Conservation (phyloP, 805 yeast genomes). For the Zygosaccharomyces bailii region DNA sequence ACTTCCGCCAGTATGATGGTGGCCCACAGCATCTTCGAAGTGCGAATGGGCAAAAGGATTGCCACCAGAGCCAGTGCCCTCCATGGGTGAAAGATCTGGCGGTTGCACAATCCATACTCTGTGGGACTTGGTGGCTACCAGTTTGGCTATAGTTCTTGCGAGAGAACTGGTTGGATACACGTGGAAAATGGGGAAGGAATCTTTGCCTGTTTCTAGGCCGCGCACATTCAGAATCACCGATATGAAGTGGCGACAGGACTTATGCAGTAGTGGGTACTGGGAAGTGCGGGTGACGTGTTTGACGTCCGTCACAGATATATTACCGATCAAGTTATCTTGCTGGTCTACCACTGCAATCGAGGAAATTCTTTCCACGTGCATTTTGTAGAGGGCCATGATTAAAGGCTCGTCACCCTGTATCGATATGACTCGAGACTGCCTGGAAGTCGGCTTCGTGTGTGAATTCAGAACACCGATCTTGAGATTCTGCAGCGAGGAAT, state of each 20-base stretch:
- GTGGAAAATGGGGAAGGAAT: conserved; percentile 94
- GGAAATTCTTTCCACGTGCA: conserved; percentile 81
- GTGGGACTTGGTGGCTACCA: conserved; percentile 93
- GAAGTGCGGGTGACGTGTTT: conserved; percentile 82
- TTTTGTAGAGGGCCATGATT: conserved; percentile 79
- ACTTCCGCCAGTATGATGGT: conserved; percentile 25
- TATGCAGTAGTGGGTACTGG: conserved; percentile 75
- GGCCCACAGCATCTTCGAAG: conserved; percentile 25
- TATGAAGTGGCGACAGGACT: conserved; percentile 82
- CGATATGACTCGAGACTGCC: conserved; percentile 59
- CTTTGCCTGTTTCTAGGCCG: conserved; percentile 83
- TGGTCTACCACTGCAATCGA: conserved; percentile 91
- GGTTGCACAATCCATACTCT: conserved; percentile 81
- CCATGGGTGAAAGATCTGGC: conserved; percentile 19
- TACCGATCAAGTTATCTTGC: conserved; percentile 73
- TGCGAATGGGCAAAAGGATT: conserved; percentile 25
- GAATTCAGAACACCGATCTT: conserved; percentile 61
- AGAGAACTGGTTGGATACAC: conserved; percentile 75
- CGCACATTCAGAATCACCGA: conserved; percentile 80
- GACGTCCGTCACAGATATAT: conserved; percentile 92
- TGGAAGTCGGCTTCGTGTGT: conserved; percentile 37
- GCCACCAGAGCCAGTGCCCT: conserved; percentile 6
- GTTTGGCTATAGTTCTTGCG: conserved; percentile 86
- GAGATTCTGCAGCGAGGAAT: conserved; percentile 64
- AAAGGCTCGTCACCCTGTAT: conserved; percentile 83